A percentile compares a stretch with the other conserved stretches of the same genome.
phyloP scores from a whole-genome alignment of 2,329 filamentous ascomycete genomes.

The Colletotrichum sp. region DNA sequence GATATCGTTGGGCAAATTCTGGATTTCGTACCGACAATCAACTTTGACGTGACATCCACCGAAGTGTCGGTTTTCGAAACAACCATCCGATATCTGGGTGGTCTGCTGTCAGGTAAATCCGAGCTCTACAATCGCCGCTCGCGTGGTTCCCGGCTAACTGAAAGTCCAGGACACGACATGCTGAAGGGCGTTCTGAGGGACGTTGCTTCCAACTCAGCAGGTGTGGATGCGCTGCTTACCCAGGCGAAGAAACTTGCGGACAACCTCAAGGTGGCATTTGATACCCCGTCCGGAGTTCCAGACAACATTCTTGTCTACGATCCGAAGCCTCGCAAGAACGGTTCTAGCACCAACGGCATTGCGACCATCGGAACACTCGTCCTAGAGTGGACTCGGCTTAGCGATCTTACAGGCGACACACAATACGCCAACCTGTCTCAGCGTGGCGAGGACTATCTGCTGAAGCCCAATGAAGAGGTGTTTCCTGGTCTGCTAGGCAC shows the following conservation, averaged over 20 bases:
- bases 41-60: slow-evolving; percentile 68
- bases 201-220: slow-evolving; percentile 45
- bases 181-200: slow-evolving; percentile 68
- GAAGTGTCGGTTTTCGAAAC: slow-evolving; percentile 85
- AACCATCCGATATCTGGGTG: slow-evolving; percentile 86
- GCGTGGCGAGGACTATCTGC: slow-evolving; percentile 71
- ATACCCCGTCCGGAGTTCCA: slow-evolving; percentile 77
- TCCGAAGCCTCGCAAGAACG: slow-evolving; percentile 51
- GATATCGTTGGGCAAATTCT: slow-evolving; percentile 75
- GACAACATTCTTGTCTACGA: slow-evolving; percentile 70
- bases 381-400: slow-evolving; percentile 83
- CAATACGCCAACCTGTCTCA: slow-evolving; percentile 72
- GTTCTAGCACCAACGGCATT: slow-evolving; percentile 67
- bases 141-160: background rate
- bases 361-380: slow-evolving; percentile 80
- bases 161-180: slow-evolving; percentile 67
- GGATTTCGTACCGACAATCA: slow-evolving; percentile 70
- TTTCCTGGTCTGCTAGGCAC: slow-evolving; percentile 80
- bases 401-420: slow-evolving; percentile 72
- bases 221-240: slow-evolving; percentile 63
- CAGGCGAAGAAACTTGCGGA: slow-evolving; percentile 76
- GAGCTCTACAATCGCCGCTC: background rate
- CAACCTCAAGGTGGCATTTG: slow-evolving; percentile 76
- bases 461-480: slow-evolving; percentile 71
- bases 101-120: slow-evolving; percentile 71